phyloP scores from a whole-genome alignment of 345 rosid genomes.

The Brassica incana region DNA sequence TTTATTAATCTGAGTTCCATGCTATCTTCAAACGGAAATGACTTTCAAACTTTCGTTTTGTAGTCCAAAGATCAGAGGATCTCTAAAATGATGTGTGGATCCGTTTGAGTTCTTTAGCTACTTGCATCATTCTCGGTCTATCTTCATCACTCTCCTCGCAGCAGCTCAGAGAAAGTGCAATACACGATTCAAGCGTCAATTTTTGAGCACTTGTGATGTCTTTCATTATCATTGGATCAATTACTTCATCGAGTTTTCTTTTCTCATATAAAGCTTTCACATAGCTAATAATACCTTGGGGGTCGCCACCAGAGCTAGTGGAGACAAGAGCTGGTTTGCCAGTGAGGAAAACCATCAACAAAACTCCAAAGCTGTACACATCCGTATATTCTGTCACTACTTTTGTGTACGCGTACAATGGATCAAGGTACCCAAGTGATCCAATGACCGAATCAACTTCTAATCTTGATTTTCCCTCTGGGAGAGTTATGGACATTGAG shows the following conservation, averaged over 20 bases:
- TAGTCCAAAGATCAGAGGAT: neutral
- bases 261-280: neutral
- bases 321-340: neutral
- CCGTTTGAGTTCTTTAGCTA: neutral
- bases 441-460: neutral
- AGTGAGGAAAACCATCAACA: slow-evolving; percentile 6
- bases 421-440: neutral
- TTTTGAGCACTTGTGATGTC: neutral
- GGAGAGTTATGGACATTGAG: neutral
- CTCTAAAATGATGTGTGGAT: neutral
- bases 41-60: neutral
- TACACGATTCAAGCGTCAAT: neutral
- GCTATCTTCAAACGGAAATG: neutral
- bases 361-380: neutral
- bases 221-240: neutral
- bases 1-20: neutral
- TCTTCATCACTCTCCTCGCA: neutral
- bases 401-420: neutral
- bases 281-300: neutral
- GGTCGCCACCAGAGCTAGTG: neutral
- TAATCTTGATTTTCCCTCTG: slow-evolving; percentile 6
- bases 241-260: neutral
- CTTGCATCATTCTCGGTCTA: neutral
- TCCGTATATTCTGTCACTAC: neutral
- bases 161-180: neutral